These are phyloP conservation scores for Dicorynia guianensis DNA, from an alignment of 306 rosid species.

Conservation along the genomic window DNA sequence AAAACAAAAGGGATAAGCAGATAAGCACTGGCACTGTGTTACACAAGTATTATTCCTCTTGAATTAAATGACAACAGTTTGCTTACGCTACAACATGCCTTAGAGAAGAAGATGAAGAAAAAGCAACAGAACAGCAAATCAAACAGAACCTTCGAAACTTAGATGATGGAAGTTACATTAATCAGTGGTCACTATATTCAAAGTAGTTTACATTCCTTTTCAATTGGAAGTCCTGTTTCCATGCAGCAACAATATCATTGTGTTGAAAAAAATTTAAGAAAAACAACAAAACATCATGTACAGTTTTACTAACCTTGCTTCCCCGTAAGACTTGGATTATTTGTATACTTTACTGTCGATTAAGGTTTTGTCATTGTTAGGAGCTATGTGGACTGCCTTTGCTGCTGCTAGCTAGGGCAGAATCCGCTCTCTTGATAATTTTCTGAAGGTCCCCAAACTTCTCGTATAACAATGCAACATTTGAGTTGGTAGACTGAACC, in stretches of 20 bases:
- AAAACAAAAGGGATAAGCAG: background rate
- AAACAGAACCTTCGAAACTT: background rate
- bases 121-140: conserved; percentile 10
- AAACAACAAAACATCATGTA: conserved; percentile 16
- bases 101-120: background rate
- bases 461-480: conserved; percentile 61
- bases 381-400: conserved; percentile 59
- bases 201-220: conserved; percentile 18
- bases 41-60: background rate
- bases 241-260: background rate
- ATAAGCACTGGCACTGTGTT: background rate
- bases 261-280: background rate
- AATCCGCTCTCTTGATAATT: conserved; percentile 77
- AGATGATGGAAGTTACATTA: background rate
- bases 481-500: conserved; percentile 69
- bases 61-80: background rate
- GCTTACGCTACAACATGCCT: background rate
- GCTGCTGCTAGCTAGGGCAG: conserved; percentile 74
- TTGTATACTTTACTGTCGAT: conserved; percentile 22
- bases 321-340: conserved; percentile 18
- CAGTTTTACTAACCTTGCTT: conserved; percentile 48
- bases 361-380: conserved; percentile 34
- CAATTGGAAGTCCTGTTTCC: conserved; percentile 9
- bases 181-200: background rate
- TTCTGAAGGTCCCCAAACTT: conserved; percentile 76